These are phyloP conservation scores for Rubia yunnanensis DNA, from an alignment of 257 asterid genomes.

Conservation along the genomic window DNA sequence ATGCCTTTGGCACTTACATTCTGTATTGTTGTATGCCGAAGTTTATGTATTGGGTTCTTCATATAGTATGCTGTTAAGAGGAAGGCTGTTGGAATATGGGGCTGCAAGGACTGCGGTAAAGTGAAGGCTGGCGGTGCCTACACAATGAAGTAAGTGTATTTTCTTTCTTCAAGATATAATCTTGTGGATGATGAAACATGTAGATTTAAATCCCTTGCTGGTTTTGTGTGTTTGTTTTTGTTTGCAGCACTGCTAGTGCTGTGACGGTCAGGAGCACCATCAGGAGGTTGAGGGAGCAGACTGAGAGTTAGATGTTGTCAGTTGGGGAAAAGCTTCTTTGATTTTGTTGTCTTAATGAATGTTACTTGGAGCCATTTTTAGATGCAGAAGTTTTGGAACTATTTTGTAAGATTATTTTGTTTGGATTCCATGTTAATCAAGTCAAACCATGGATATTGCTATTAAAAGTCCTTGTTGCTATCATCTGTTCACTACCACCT, in stretches of 20 bases:
- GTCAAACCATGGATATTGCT: background rate
- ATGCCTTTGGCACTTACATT: background rate
- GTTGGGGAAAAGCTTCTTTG: background rate
- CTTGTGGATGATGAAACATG: background rate
- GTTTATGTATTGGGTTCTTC: background rate
- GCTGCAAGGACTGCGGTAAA: slow-evolving; percentile 57
- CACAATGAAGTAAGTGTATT: slow-evolving; percentile 36
- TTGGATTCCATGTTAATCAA: background rate
- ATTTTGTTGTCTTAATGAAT: background rate
- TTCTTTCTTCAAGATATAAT: background rate
- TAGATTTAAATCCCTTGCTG: background rate
- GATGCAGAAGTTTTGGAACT: slow-evolving; percentile 6
- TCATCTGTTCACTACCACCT: background rate
- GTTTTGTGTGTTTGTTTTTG: background rate
- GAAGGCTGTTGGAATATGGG: slow-evolving; percentile 67
- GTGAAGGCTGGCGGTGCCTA: slow-evolving; percentile 65
- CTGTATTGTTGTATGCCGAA: background rate
- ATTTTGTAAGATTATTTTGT: background rate
- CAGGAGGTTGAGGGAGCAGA: slow-evolving; percentile 67
- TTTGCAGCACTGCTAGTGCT: slow-evolving; percentile 57
- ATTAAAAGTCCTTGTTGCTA: background rate
- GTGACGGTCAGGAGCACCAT: slow-evolving; percentile 69
- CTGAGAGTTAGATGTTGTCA: slow-evolving; percentile 36
- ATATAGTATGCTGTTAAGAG: slow-evolving; percentile 55
- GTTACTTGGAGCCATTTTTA: background rate